These are phyloP conservation scores for Hirschioporus abietinus DNA, from an alignment of 768 basidiomycete species.

Conservation along the genomic window DNA sequence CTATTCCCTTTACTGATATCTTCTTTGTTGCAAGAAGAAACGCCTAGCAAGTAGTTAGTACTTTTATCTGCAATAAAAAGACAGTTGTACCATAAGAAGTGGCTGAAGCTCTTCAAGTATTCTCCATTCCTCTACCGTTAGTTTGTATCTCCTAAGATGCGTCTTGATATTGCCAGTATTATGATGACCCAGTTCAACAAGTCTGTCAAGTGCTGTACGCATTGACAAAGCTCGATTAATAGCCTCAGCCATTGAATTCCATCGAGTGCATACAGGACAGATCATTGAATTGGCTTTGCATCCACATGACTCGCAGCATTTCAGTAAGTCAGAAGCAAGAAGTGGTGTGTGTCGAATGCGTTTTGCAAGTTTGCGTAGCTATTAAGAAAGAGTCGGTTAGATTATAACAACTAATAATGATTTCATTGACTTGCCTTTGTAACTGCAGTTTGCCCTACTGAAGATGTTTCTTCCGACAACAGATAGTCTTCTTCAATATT, in stretches of 20 bases:
- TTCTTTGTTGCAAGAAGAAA: constrained; percentile 14
- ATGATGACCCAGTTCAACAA: constrained; percentile 16
- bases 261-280: constrained; percentile 18
- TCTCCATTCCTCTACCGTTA: constrained; percentile 18
- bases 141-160: constrained; percentile 12
- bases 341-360: constrained; percentile 12
- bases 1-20: constrained; percentile 10
- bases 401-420: no score
- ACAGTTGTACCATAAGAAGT: constrained; percentile 14
- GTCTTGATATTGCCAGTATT: constrained; percentile 10
- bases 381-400: no score
- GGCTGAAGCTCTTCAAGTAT: constrained; percentile 16
- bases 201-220: constrained; percentile 10
- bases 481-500: not conserved
- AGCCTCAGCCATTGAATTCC: constrained; percentile 21
- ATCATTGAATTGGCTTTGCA: constrained; percentile 12
- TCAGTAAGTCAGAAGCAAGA: constrained; percentile 10
- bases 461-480: no score
- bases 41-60: constrained; percentile 6
- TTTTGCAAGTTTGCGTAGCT: constrained; percentile 8
- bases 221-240: constrained; percentile 16
- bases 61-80: not conserved
- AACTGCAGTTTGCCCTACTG: no score
- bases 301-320: not conserved
- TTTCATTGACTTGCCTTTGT: no score